Evolutionary conservation across 306 rosid genomes (phyloP), one percentile per base, ranked within the genome.

Genomic region (Lagenaria siceraria): DNA sequence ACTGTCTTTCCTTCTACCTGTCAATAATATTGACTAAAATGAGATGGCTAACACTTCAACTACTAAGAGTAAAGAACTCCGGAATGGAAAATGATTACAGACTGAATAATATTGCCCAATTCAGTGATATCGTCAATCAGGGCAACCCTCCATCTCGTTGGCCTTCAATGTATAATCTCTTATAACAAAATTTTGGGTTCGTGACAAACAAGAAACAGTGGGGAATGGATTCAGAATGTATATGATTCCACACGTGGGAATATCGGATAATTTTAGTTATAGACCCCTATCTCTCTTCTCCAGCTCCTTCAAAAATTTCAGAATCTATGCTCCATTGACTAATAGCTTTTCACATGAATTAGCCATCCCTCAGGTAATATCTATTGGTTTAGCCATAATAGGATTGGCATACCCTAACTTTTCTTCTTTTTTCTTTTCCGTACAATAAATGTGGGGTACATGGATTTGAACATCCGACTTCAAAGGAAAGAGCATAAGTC

Each of bases 1-100:
- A 95, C 97, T 15, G 98, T 92, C 83, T 95, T 95, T 79, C 98
- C 98, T 69, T 95, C 97, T 33, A 92, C 98, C 98, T 95, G 87
- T 15, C 10, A 52, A 58, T 43, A 80, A 74, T 11, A 51, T 18
- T 52, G 25, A 29, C 8, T 27, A 52, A 51, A 46, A 53, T 48
- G 24, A 73, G 60, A 49, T 43, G 60, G 25, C 77, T 27, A 73
- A 51, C 60, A 53, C 9, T n/a, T 24, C 10, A 46, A 29, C 43
- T 6, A 49, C 40, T 6, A 29, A 40, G 10, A 4, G 31, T 66
- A 40, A 19, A 40, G 53, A 66, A 66, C 73, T 18, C 29, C 19
- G 73, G n/a, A 74, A 74, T 52, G 78, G 35, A 54, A 74, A 29
- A 13, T 24, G n/a, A 21, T 38, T 1, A 27, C 74, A 68, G 19